Percentiles rank a stretch among this genome's conserved stretches.
Evolutionary conservation across 106 monocot species (phyloP).

Genomic region (Ottelia alismoides): DNA sequence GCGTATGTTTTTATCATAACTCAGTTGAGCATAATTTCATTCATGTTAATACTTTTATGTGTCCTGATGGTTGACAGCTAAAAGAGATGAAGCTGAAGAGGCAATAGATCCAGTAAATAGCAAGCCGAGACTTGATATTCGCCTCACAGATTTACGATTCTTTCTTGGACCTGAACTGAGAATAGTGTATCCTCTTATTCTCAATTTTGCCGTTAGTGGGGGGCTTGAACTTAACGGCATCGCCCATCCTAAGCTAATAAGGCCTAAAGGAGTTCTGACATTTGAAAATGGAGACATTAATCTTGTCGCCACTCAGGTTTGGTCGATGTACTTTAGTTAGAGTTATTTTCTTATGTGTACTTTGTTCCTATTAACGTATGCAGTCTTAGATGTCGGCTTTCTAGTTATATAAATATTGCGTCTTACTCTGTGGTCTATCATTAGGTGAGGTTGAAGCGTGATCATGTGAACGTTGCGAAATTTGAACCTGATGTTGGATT

Average conservation of each 20-base stretch:
- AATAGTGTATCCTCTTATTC: slow-evolving; percentile 93
- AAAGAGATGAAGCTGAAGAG: slow-evolving; percentile 41
- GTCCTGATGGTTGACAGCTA: slow-evolving; percentile 20
- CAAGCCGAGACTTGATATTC: slow-evolving; percentile 54
- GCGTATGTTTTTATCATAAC: too few species aligned
- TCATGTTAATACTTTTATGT: too few species aligned
- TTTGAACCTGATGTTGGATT: slow-evolving; percentile 97
- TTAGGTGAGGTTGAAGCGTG: slow-evolving; percentile 91
- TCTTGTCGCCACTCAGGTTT: slow-evolving; percentile 94
- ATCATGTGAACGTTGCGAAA: slow-evolving; percentile 89
- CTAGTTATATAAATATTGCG: too few species aligned
- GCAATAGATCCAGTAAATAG: slow-evolving; percentile 34
- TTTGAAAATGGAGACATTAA: slow-evolving; percentile 99
- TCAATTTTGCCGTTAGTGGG: slow-evolving; percentile 97
- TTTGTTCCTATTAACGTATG: too few species aligned
- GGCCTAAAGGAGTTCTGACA: slow-evolving; percentile 73
- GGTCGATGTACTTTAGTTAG: not conserved
- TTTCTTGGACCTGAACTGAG: slow-evolving; percentile 87
- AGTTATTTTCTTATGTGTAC: too few species aligned
- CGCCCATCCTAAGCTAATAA: slow-evolving; percentile 73
- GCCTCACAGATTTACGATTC: slow-evolving; percentile 68
- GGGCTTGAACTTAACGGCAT: slow-evolving; percentile 90
- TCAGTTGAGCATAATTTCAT: too few species aligned
- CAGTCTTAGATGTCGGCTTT: too few species aligned
- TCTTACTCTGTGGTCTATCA: not conserved